Evolutionary conservation across 2,329 filamentous ascomycete genomes (phyloP), one percentile per base, ranked within the genome.

Genomic region (Simplicillium aogashimaense): DNA sequence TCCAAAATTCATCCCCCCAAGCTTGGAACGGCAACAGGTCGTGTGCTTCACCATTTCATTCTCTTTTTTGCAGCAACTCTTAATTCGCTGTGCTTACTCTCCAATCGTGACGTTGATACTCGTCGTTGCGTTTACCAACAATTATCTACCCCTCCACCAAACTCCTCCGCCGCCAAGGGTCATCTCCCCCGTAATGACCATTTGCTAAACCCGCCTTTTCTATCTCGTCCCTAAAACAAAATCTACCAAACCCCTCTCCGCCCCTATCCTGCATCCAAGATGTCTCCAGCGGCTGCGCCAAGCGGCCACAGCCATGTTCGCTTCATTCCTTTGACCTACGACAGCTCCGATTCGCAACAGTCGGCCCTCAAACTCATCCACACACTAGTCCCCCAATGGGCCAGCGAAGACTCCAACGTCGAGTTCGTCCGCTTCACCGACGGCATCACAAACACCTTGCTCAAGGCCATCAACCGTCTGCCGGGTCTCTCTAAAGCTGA

Each of bases 401-500:
- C 79, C 50, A 72, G 74, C 36, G 68, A 75, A 29, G 78, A 81
- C 48, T 83, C 85, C 42, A 76, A 81, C 34, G 74, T 98, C 52
- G 81, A 92, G 54, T 86, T 97, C 57, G 74, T 87, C 50, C 82
- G 85, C 48, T 98, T 97, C 68, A 98, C 88, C 31, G 92, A 98
- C 55, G 92, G 92, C 56, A 98, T 97, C 65, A 98, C 92, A 50
- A 98, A 98, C 65, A 97, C 89, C 37, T 69, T 90, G 37, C 70
- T 88, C 47, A 89, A 89, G 60, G 80, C 81, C n/a, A 65, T 84
- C 55, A 86, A 86, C 58, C 75, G 70, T 49, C 70, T 70, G 18
- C 59, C 67, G 1, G 86, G 84, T 37, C 69, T 83, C 49, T 81
- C 85, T 38, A 76, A 83, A 52, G 46, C 55, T n/a, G 78, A 88